Conservation (phyloP, 75 land plant genomes). For the Selaginella moellendorffii region DNA sequence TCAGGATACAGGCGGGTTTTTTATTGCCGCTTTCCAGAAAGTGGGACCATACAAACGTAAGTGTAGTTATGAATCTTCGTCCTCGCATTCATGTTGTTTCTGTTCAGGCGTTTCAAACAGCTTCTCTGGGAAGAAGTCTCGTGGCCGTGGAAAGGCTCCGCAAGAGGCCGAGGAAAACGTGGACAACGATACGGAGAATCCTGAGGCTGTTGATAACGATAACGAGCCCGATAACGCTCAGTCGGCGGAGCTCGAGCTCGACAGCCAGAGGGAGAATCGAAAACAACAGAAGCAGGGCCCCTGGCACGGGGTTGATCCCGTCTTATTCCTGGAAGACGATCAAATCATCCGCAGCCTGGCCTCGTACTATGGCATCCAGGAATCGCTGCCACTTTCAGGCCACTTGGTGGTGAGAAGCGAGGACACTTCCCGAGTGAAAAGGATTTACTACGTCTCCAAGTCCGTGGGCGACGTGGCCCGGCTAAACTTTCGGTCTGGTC, state of each 20-base stretch:
- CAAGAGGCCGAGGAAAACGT: too few species aligned
- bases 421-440: slow-evolving; percentile 61
- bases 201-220: too few species aligned
- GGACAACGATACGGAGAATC: too few species aligned
- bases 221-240: too few species aligned
- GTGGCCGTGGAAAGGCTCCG: too few species aligned
- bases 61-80: not conserved
- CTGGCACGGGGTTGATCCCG: slow-evolving; percentile 95
- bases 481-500: slow-evolving; percentile 56
- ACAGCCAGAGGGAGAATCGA: slow-evolving; percentile 10
- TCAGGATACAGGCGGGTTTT: slow-evolving; percentile 93
- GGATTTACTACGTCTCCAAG: slow-evolving; percentile 82
- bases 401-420: slow-evolving; percentile 67
- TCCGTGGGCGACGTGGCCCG: slow-evolving; percentile 60
- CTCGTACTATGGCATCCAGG: slow-evolving; percentile 67
- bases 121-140: too few species aligned
- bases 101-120: too few species aligned
- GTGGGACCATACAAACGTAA: slow-evolving; percentile 53
- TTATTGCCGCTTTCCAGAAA: slow-evolving; percentile 85
- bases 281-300: slow-evolving; percentile 60
- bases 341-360: slow-evolving; percentile 39
- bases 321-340: slow-evolving; percentile 69
- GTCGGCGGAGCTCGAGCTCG: too few species aligned
- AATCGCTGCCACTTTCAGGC: slow-evolving; percentile 33
- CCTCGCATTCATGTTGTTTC: too few species aligned